Base-by-base conservation (phyloP, 495 filamentous ascomycete species). In the Talaromyces thailandensis region DNA sequence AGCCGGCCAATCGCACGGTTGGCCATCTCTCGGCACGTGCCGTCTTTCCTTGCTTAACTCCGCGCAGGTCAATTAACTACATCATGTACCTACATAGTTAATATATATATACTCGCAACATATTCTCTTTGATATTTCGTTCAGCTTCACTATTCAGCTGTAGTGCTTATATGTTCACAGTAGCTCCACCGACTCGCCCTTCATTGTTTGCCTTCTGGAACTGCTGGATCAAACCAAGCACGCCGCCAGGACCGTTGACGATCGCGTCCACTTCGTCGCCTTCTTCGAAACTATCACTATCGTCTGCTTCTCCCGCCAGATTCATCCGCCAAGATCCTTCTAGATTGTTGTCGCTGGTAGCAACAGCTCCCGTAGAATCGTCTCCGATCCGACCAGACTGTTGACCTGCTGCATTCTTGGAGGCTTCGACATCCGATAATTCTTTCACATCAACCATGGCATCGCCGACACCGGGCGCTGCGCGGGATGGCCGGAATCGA, bases 171-270 rank as follows among this genome's bases (percentile, higher is more conserved):
- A 79, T 74, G 4, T 75, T 75, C 43, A 76, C 73, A 5, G 72
- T 70, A 8, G 71, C 68, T 28, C 75, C 71, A 52, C 69, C 71
- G 1, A 64, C 75, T 59, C 84, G 75, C 12, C 82, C 82, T 56
- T 90, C 88, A 61, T 85, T 84, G 69, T 93, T 90, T 60, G 84
- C 90, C 74, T 88, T 92, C 70, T 92, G 89, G 71, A 96, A 96
- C 70, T 98, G 89, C 69, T 93, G 90, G 52, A 98, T 82, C 73
- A 98, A 75, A 2, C 89, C 89, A 61, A 98, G 77, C 11, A 98
- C 94, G 6, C 77, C 77, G 24, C 88, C 90, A 1, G 82, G 81
- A 6, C 76, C 80, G 8, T 73, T 70, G 16, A 78, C 71, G 23
- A 79, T 79, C 9, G 73, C 79, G 16, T 82, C 80, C 5, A 77